Percentiles rank a stretch among this genome's conserved stretches.
Conservation (phyloP, 805 yeast genomes). For the Candida morakotiae region DNA sequence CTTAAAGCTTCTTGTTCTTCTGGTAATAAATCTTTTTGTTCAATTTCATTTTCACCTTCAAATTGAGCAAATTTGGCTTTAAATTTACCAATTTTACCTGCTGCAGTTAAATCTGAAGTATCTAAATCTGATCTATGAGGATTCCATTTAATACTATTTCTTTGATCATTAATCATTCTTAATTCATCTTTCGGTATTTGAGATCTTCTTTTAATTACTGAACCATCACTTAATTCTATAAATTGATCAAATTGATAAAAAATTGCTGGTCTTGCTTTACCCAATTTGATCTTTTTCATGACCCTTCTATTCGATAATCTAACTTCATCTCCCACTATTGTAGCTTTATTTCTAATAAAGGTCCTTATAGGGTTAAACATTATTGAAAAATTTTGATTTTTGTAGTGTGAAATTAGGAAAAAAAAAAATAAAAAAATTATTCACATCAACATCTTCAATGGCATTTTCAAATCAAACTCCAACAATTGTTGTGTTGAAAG, state of each 20-base stretch:
- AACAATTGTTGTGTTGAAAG: slow-evolving; percentile 95
- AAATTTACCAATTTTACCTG: slow-evolving; percentile 75
- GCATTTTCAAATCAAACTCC: slow-evolving; percentile 92
- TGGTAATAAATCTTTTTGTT: slow-evolving; percentile 31
- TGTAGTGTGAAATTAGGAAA: not conserved
- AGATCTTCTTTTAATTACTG: slow-evolving; percentile 77
- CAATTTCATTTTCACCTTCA: slow-evolving; percentile 22
- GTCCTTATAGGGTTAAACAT: not conserved
- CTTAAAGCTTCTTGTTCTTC: slow-evolving; percentile 10
- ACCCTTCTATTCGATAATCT: slow-evolving; percentile 53
- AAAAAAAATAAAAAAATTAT: not conserved
- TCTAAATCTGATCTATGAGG: slow-evolving; percentile 75
- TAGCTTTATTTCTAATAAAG: slow-evolving; percentile 4
- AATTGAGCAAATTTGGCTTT: slow-evolving; percentile 50
- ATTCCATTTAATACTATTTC: slow-evolving; percentile 86
- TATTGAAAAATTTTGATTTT: slow-evolving; percentile 3
- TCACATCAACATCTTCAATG: slow-evolving; percentile 40
- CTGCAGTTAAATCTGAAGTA: slow-evolving; percentile 74
- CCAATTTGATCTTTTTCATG: slow-evolving; percentile 62
- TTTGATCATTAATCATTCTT: slow-evolving; percentile 82
- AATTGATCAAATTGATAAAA: slow-evolving; percentile 84
- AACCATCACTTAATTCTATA: slow-evolving; percentile 93
- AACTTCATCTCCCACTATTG: slow-evolving; percentile 29
- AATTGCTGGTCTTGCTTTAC: slow-evolving; percentile 91
- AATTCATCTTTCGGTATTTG: slow-evolving; percentile 86